A percentile compares a stretch with the other conserved stretches of the same genome.
Conservation (phyloP, 192 early-diverging fungal species). For the Pilaira anomala region DNA sequence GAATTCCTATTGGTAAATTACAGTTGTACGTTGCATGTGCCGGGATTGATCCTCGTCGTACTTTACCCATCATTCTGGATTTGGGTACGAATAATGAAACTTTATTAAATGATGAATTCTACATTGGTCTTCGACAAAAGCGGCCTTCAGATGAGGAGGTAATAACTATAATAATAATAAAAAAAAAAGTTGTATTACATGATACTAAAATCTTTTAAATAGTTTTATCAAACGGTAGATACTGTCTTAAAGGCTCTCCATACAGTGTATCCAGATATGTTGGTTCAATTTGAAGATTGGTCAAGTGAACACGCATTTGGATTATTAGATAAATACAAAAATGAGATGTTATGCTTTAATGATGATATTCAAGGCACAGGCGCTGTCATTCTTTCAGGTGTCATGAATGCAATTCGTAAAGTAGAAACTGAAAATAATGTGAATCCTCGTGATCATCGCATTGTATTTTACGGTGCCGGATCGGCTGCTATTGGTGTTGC, state of each 20-base stretch:
- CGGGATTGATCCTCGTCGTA: constrained; percentile 82
- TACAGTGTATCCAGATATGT: constrained; percentile 69
- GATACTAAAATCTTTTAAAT: neutral
- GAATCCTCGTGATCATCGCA: constrained; percentile 70
- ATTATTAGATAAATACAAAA: constrained; percentile 75
- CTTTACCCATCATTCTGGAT: constrained; percentile 90
- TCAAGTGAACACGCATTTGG: constrained; percentile 89
- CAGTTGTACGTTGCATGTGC: constrained; percentile 86
- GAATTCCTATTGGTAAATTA: constrained; percentile 94
- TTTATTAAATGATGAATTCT: constrained; percentile 83
- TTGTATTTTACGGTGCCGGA: constrained; percentile 95
- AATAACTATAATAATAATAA: too few species aligned
- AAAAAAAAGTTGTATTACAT: neutral
- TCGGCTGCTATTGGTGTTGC: constrained; percentile 95
- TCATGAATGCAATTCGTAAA: constrained; percentile 81
- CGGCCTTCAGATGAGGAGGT: constrained; percentile 55
- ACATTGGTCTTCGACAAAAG: constrained; percentile 76
- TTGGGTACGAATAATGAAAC: constrained; percentile 87
- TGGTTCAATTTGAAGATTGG: constrained; percentile 98
- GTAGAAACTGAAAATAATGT: constrained; percentile 57
- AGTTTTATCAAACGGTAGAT: constrained; percentile 83
- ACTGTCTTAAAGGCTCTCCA: constrained; percentile 73
- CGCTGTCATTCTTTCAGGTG: constrained; percentile 89
- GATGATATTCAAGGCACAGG: constrained; percentile 96
- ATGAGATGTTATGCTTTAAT: constrained; percentile 85